Evolutionary conservation across 768 basidiomycete species (phyloP).

Genomic region (Chalciporus piperatus): DNA sequence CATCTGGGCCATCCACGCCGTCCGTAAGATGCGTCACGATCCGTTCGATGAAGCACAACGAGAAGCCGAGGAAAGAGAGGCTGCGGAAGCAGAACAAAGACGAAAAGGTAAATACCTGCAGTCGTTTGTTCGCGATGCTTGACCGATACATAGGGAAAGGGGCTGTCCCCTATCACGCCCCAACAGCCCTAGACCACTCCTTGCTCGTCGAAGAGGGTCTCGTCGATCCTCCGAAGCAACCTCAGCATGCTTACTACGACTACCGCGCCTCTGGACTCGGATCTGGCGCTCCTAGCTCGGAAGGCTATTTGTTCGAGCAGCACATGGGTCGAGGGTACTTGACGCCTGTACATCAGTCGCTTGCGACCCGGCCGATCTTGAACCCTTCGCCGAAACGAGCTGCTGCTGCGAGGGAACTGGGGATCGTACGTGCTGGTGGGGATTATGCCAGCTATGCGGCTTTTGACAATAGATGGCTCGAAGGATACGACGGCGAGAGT

Average conservation of each 20-base stretch:
- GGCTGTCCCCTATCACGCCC: constrained; percentile 6
- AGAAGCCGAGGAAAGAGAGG: not conserved
- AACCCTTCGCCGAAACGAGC: not conserved
- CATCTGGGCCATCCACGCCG: constrained; percentile 18
- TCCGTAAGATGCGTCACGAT: constrained; percentile 17
- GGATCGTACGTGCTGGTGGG: not conserved
- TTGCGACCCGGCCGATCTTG: not conserved
- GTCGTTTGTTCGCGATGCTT: not conserved
- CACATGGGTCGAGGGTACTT: not conserved
- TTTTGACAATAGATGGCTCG: not conserved
- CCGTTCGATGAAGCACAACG: constrained; percentile 4
- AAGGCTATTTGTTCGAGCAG: too few relatives aligned
- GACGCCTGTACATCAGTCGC: not conserved
- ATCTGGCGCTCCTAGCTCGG: not conserved
- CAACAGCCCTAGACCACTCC: not conserved
- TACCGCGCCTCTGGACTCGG: not conserved
- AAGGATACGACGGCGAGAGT: not conserved
- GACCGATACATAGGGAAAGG: not conserved
- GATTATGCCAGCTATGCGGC: not conserved
- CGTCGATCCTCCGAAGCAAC: constrained; percentile 1
- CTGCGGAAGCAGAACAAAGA: not conserved
- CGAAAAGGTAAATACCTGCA: not conserved
- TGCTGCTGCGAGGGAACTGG: not conserved
- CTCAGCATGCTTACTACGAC: not conserved
- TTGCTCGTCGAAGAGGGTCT: constrained; percentile 3